Evolutionary conservation across 2,329 filamentous ascomycete genomes (phyloP).

Genomic region (Aspergillus melleus): DNA sequence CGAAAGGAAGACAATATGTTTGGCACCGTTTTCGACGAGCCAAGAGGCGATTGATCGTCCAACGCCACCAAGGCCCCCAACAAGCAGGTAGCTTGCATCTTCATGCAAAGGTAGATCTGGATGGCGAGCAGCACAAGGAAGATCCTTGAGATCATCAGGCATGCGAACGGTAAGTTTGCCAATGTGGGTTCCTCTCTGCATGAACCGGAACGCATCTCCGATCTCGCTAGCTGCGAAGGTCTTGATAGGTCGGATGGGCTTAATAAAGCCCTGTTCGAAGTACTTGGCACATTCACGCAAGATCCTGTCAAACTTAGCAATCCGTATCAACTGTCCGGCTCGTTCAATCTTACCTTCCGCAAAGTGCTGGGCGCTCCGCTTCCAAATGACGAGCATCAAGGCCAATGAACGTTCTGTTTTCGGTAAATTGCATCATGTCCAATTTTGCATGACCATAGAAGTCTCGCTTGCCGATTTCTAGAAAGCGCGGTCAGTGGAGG

Average conservation of each 20-base stretch:
- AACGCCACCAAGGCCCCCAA: neutral
- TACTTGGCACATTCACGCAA: neutral
- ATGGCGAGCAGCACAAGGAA: neutral
- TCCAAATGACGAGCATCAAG: constrained; percentile 12
- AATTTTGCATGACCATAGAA: constrained; percentile 10
- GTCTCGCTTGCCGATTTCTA: constrained; percentile 19
- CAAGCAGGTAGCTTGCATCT: constrained; percentile 26
- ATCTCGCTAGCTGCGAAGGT: neutral
- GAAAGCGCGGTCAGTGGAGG: neutral
- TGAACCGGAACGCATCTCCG: neutral
- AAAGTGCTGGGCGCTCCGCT: neutral
- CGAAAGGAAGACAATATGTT: neutral
- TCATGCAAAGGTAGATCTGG: neutral
- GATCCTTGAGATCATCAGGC: neutral
- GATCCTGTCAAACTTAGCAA: neutral
- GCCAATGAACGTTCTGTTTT: constrained; percentile 11
- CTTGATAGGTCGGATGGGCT: neutral
- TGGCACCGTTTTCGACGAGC: neutral
- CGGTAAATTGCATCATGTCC: constrained; percentile 14
- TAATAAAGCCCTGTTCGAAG: neutral
- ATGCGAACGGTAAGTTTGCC: constrained; percentile 3
- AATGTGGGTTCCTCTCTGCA: constrained; percentile 3
- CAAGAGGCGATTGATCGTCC: neutral
- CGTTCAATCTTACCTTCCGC: neutral
- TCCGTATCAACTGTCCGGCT: neutral